These are phyloP conservation scores for Psidium guajava DNA, from an alignment of 345 rosid genomes.

Conservation along the genomic window DNA sequence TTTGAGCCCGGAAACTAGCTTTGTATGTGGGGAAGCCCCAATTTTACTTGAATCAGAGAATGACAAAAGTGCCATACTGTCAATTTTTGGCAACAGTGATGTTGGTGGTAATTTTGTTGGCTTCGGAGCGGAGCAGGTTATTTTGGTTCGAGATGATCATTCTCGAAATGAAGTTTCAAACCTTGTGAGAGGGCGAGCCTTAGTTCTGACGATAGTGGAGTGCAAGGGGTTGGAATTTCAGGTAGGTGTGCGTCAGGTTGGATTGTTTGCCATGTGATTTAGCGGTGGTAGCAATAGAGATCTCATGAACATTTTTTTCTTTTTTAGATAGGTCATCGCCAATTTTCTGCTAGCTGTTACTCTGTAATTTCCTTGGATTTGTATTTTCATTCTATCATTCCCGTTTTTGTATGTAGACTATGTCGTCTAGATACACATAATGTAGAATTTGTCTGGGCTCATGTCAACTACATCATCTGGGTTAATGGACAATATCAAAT, in stretches of 20 bases:
- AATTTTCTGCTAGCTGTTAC: not conserved
- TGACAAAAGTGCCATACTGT: conserved; percentile 21
- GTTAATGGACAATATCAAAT: not conserved
- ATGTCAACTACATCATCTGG: not conserved
- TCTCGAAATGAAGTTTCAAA: not conserved
- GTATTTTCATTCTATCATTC: not conserved
- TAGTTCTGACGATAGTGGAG: not conserved
- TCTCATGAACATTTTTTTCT: not conserved
- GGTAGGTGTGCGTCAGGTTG: not conserved
- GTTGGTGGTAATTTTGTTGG: not conserved
- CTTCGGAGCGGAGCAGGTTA: conserved; percentile 4
- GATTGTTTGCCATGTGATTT: not conserved
- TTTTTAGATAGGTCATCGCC: not conserved
- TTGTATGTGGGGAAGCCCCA: conserved; percentile 38
- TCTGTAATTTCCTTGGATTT: not conserved
- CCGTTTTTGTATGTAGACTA: not conserved
- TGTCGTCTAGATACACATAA: not conserved
- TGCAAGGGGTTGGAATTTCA: conserved; percentile 10
- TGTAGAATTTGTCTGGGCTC: not conserved
- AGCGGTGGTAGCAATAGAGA: not conserved
- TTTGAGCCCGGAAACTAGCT: conserved; percentile 24
- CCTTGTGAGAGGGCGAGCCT: not conserved
- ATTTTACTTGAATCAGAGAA: conserved; percentile 21
- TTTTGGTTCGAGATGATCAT: conserved; percentile 4
- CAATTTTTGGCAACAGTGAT: conserved; percentile 25